Base-by-base conservation (phyloP, 2,329 filamentous ascomycete species). In the Colletotrichum melonis region DNA sequence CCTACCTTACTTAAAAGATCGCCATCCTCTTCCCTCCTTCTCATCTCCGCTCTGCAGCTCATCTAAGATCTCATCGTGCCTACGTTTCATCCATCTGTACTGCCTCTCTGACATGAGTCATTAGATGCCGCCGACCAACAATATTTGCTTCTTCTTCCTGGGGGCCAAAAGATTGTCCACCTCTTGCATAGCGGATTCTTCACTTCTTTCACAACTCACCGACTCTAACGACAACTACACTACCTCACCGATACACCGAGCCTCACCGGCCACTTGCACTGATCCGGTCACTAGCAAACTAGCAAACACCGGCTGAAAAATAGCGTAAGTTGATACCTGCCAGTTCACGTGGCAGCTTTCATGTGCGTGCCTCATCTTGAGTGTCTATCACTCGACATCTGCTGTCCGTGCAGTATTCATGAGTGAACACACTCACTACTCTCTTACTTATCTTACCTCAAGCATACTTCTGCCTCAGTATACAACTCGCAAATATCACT, bases 1-100 rank as follows among this genome's bases (percentile, higher is more conserved):
- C 67, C 30, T 64, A 62, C 38, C 26, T 64, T 49, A 59, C 42
- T 69, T 55, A 68, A 30, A 64, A 42, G 16, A 65, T 56, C 24
- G 49, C 16, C 63, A 16, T 46, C 52, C 52, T 46, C 63, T 32
- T 69, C 35, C 16, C 26, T 28, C 46, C 56, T 57, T 56, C 16
- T 5, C 56, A 22, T 16, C 22, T 49, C 35, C 59, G 12, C 28
- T 30, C 52, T 24, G 35, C 49, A 64, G 26, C 32, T 65, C 35
- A 19, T 14, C 28, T 19, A 26, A 19, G 28, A 38, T 9, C 32
- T 7, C 42, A 46, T 9, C 12, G 26, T 30, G 54, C 19, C 9
- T 24, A n/a, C 19, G 19, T 57, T n/a, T 38, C 56, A 28, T 35
- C 28, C 4, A 22, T 19, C 35, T 30, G 52, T 26, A 3, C 35